phyloP scores from a whole-genome alignment of 768 basidiomycete species.

The Calocybe gangraenosa region DNA sequence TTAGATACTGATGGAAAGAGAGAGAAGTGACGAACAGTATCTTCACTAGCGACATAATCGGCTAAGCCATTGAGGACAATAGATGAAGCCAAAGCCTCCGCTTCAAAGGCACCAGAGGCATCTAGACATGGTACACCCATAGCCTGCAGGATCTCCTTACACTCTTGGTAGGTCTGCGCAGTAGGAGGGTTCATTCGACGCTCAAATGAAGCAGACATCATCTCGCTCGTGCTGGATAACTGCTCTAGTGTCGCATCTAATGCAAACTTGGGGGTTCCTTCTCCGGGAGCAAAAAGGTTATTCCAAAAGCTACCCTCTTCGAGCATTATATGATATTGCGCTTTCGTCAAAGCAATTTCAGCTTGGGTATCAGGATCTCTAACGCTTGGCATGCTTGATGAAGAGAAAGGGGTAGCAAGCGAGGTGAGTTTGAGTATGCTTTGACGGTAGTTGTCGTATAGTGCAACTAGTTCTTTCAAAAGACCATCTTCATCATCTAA shows the following conservation, averaged over 20 bases:
- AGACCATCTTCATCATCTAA: neutral
- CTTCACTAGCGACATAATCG: constrained; percentile 89
- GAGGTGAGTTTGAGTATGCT: constrained; percentile 41
- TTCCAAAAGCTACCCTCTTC: constrained; percentile 65
- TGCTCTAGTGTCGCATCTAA: constrained; percentile 4
- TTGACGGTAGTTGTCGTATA: constrained; percentile 48
- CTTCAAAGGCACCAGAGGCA: constrained; percentile 67
- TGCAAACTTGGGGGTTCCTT: neutral
- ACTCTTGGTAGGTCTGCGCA: constrained; percentile 61
- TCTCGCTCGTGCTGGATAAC: constrained; percentile 42
- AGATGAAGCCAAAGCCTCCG: constrained; percentile 80
- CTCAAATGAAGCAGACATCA: constrained; percentile 62
- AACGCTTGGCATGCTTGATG: constrained; percentile 11
- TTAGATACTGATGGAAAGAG: constrained; percentile 6
- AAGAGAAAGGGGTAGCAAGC: constrained; percentile 25
- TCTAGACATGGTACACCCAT: constrained; percentile 85
- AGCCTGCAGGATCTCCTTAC: constrained; percentile 60
- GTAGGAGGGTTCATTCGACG: constrained; percentile 63
- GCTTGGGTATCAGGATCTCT: constrained; percentile 28
- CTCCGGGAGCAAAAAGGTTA: constrained; percentile 24
- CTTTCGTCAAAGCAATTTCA: constrained; percentile 55
- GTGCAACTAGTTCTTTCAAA: constrained; percentile 29
- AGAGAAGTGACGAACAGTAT: constrained; percentile 54
- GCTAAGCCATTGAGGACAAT: constrained; percentile 72
- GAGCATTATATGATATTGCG: constrained; percentile 52